Conservation (phyloP, 495 filamentous ascomycete species). For the Penicillium subrubescens region DNA sequence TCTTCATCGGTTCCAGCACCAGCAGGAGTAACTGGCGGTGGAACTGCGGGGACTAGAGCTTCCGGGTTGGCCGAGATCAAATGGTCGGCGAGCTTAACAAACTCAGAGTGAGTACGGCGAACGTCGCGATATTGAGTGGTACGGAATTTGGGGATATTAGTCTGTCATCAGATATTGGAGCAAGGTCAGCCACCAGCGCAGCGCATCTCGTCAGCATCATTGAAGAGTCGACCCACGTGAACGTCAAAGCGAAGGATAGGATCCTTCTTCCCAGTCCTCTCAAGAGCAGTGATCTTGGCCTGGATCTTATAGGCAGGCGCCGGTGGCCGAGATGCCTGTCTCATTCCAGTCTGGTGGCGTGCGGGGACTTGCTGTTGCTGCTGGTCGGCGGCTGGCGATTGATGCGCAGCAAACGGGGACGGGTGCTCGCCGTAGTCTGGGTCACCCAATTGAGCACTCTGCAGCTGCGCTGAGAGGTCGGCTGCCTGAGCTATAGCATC, state of each 20-base stretch:
- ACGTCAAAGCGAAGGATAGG: conserved; percentile 95
- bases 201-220: not conserved
- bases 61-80: conserved; percentile 95
- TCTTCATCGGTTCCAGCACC: conserved; percentile 97
- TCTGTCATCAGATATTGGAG: conserved; percentile 53
- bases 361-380: conserved; percentile 52
- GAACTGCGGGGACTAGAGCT: conserved; percentile 95
- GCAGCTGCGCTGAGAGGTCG: conserved; percentile 48
- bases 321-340: conserved; percentile 43
- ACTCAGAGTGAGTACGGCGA: conserved; percentile 91
- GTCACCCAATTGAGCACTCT: conserved; percentile 45
- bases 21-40: conserved; percentile 85
- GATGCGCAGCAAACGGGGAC: conserved; percentile 37
- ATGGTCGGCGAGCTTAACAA: conserved; percentile 91
- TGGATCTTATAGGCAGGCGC: conserved; percentile 81
- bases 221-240: conserved; percentile 65
- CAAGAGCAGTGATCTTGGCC: conserved; percentile 89
- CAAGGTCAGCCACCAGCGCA: conserved; percentile 9
- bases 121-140: conserved; percentile 98
- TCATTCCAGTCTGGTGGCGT: conserved; percentile 48
- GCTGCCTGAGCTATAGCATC: conserved; percentile 31
- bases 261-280: conserved; percentile 92
- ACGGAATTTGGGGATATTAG: conserved; percentile 94
- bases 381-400: conserved; percentile 44
- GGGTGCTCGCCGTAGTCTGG: conserved; percentile 41